These are phyloP conservation scores for Aotearoamyces nothofagi DNA, from an alignment of 2,329 filamentous ascomycete species.

Conservation along the genomic window DNA sequence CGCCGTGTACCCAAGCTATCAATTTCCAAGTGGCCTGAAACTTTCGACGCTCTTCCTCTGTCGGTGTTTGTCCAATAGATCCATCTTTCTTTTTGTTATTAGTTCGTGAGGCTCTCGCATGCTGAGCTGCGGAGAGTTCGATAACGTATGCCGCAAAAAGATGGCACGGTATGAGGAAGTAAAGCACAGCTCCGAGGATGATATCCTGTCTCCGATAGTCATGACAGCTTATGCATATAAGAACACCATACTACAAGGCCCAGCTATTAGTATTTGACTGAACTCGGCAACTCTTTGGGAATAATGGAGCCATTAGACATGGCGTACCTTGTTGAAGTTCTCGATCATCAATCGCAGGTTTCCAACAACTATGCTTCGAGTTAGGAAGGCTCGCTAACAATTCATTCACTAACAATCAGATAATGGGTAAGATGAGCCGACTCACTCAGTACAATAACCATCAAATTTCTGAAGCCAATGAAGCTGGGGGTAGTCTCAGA, in stretches of 20 bases:
- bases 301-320: too few relatives aligned
- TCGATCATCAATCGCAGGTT: constrained; percentile 92
- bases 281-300: too few relatives aligned
- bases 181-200: constrained; percentile 60
- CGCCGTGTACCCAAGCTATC: constrained; percentile 63
- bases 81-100: constrained; percentile 30
- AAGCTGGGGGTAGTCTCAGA: constrained; percentile 64
- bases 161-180: constrained; percentile 79
- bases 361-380: constrained; percentile 54
- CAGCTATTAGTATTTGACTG: too few relatives aligned
- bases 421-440: constrained; percentile 2
- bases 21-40: constrained; percentile 68
- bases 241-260: constrained; percentile 57
- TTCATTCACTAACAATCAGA: background rate
- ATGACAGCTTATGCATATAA: constrained; percentile 84
- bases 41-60: constrained; percentile 41
- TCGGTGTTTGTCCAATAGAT: constrained; percentile 33
- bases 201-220: constrained; percentile 72
- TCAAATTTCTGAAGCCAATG: constrained; percentile 85
- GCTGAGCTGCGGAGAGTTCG: constrained; percentile 66
- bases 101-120: constrained; percentile 49
- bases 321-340: constrained; percentile 75
- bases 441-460: constrained; percentile 81
- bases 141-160: constrained; percentile 83
- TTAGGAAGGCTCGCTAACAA: constrained; percentile 9